Percentiles rank a stretch among this genome's conserved stretches.
Evolutionary conservation across 2,329 filamentous ascomycete species (phyloP).

Genomic region (Rugonectria rugulosa): DNA sequence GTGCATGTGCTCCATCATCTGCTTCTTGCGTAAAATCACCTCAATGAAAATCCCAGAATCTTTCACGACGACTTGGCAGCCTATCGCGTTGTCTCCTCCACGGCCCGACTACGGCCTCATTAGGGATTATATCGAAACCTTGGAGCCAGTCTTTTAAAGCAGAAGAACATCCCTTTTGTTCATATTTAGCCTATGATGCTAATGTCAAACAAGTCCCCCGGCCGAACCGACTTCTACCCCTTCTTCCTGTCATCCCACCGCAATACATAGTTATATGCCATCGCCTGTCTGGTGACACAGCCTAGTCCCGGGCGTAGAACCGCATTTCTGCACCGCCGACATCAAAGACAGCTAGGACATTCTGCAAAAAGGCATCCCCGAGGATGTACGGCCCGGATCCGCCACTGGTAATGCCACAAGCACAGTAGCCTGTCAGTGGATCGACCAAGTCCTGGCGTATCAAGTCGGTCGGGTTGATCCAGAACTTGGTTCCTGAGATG

Average conservation of each 20-base stretch:
- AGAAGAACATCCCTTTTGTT: not conserved
- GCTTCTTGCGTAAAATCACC: constrained; percentile 14
- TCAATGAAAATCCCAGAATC: not conserved
- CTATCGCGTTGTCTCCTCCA: not conserved
- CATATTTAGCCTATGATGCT: constrained; percentile 1
- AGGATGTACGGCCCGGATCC: constrained; percentile 57
- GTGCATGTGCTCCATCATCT: constrained; percentile 2
- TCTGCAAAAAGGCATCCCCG: constrained; percentile 59
- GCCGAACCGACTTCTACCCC: not conserved
- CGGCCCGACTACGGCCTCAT: constrained; percentile 13
- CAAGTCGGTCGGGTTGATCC: constrained; percentile 57
- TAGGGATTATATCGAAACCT: constrained; percentile 5
- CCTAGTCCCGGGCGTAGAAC: constrained; percentile 45
- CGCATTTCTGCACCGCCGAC: constrained; percentile 55
- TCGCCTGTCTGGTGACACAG: not conserved
- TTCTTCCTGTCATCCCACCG: constrained; percentile 16
- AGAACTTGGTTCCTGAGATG: constrained; percentile 53
- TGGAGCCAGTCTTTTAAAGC: not conserved
- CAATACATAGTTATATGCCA: not conserved
- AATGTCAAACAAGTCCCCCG: not conserved
- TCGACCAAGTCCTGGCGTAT: constrained; percentile 54
- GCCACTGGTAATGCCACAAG: constrained; percentile 55
- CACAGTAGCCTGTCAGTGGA: constrained; percentile 55
- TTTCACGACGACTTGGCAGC: not conserved
- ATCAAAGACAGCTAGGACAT: constrained; percentile 58